These are phyloP conservation scores for Deinandra increscens DNA, from an alignment of 129 eudicot genomes.

Conservation along the genomic window DNA sequence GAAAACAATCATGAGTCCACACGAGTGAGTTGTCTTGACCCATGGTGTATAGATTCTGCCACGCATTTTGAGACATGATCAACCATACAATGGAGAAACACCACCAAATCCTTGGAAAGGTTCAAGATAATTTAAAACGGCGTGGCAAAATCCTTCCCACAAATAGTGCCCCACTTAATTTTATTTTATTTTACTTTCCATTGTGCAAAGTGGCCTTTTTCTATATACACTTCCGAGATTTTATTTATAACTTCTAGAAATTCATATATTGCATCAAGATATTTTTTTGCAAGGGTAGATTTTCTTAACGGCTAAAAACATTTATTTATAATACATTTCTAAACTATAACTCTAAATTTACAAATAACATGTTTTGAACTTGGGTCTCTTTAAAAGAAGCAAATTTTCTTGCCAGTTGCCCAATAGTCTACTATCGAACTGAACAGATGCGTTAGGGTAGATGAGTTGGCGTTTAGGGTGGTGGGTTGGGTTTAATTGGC, in stretches of 20 bases:
- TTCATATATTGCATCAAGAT: background rate
- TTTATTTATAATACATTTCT: too few relatives aligned
- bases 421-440: too few relatives aligned
- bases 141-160: conserved; percentile 36
- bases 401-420: too few relatives aligned
- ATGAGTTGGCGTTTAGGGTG: too few relatives aligned
- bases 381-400: too few relatives aligned
- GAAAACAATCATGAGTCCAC: conserved; percentile 6
- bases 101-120: conserved; percentile 12
- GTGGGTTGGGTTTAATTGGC: too few relatives aligned
- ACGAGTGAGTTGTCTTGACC: conserved; percentile 30
- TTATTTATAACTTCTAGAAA: conserved; percentile 2
- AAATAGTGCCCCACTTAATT: conserved; percentile 15
- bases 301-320: too few relatives aligned
- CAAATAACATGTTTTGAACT: too few relatives aligned
- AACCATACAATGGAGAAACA: conserved; percentile 18
- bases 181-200: background rate
- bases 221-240: conserved; percentile 1
- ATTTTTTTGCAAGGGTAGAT: too few relatives aligned
- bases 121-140: background rate
- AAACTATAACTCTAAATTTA: too few relatives aligned
- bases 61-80: conserved; percentile 33
- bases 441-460: too few relatives aligned
- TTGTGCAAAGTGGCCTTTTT: conserved; percentile 26
- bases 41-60: conserved; percentile 25